Evolutionary conservation across 345 rosid species (phyloP), one percentile per base, ranked within the genome.

Genomic region (Citropsis articulata): DNA sequence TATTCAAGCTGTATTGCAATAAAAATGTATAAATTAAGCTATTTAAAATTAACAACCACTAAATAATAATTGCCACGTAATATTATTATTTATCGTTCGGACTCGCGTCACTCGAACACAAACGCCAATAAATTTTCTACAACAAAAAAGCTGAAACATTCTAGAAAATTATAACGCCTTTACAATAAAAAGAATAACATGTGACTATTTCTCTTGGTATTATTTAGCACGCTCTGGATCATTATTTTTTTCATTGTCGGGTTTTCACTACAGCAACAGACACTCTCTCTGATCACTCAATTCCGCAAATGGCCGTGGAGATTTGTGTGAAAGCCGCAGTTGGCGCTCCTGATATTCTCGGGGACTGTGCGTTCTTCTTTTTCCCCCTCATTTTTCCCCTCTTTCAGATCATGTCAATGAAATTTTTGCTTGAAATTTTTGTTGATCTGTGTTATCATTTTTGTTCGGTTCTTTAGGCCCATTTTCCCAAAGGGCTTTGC

Each of bases 241-340:
- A 2, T 40, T 2, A 40, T 16, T 5, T 13, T 0, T 16, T 5
- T 13, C 0, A 4, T 1, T 1, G 66, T 13, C 33, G 14, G 64
- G 13, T n/a, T 60, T 16, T 36, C 30, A 36, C 27, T 3, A n/a
- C 22, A 61, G 31, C 62, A 25, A n/a, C 10, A 22, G 24, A 31
- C 16, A n/a, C 40, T 22, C 36, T 5, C 22, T 28, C 57, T 53
- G 57, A 14, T 0, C 38, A 19, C 36, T 69, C 4, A 38, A 31
- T 3, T 31, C 13, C 22, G 16, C 61, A 83, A 86, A 93, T 94
- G 98, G 85, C 90, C 77, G 56, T 93, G 69, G 98, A 95, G 90
- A 69, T 96, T 75, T 90, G 93, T 73, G 99, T 90, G 71, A 94
- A 94, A 85, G 98, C 94, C 40, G 98, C 94, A 31, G 63, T 72